phyloP scores from a whole-genome alignment of 2,329 filamentous ascomycete genomes.

The Botrytis deweyae region DNA sequence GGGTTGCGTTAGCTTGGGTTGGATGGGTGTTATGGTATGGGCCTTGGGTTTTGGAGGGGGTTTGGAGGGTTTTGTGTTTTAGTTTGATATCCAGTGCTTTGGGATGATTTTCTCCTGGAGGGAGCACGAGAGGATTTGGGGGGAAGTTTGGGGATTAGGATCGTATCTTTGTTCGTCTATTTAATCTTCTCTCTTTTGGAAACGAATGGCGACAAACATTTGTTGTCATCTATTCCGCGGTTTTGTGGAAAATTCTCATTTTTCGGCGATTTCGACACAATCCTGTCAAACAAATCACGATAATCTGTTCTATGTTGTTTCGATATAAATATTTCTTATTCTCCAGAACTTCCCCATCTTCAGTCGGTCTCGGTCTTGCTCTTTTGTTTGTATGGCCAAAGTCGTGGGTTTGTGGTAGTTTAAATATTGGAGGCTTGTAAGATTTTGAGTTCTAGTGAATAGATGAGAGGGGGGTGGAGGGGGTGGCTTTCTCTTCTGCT shows the following conservation, averaged over 20 bases:
- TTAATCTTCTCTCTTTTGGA: too few relatives aligned
- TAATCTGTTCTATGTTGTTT: neutral
- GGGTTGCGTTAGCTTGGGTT: neutral
- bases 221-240: neutral
- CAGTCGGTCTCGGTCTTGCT: too few relatives aligned
- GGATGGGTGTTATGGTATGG: neutral
- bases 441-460: neutral
- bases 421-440: neutral
- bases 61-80: neutral
- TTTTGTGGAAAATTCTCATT: too few relatives aligned
- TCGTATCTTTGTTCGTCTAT: neutral
- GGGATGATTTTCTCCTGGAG: too few relatives aligned
- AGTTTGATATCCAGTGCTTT: neutral
- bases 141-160: too few relatives aligned
- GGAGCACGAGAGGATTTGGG: neutral
- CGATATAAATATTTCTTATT: neutral
- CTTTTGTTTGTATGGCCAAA: neutral
- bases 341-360: neutral
- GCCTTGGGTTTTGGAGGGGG: too few relatives aligned
- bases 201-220: rapidly evolving
- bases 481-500: neutral
- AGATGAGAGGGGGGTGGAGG: too few relatives aligned
- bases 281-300: rapidly evolving
- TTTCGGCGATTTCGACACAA: neutral
- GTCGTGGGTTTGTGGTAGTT: neutral